Evolutionary conservation across 169 alveolate genomes (phyloP).

Genomic region (Plasmodium malariae): DNA sequence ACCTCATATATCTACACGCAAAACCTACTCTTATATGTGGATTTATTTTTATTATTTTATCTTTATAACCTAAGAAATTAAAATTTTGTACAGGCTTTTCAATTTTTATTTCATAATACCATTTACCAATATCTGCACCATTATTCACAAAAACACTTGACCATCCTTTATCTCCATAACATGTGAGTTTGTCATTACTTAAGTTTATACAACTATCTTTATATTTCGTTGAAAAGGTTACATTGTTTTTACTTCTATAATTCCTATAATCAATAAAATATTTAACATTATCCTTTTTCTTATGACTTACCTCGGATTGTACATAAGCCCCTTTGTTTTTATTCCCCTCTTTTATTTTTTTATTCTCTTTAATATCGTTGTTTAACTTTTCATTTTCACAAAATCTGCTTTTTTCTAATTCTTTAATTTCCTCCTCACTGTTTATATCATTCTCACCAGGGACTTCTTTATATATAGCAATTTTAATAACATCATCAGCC

Average conservation of each 20-base stretch:
- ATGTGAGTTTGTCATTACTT: slow-evolving; percentile 69
- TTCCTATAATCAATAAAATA: slow-evolving; percentile 60
- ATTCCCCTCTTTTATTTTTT: background rate
- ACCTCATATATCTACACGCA: slow-evolving; percentile 90
- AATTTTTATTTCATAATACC: slow-evolving; percentile 84
- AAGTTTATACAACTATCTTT: slow-evolving; percentile 57
- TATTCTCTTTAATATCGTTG: background rate
- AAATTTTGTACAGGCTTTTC: slow-evolving; percentile 66
- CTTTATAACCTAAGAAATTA: slow-evolving; percentile 58
- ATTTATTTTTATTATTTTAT: slow-evolving; percentile 25
- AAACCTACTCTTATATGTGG: slow-evolving; percentile 87
- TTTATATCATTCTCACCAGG: slow-evolving; percentile 1
- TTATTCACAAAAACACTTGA: slow-evolving; percentile 74
- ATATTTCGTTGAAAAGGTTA: slow-evolving; percentile 68
- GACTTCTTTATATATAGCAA: background rate
- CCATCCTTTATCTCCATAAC: slow-evolving; percentile 78
- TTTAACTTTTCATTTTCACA: background rate
- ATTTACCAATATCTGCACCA: slow-evolving; percentile 67
- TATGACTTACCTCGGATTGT: slow-evolving; percentile 7
- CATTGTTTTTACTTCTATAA: slow-evolving; percentile 48
- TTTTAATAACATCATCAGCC: background rate
- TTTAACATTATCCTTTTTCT: slow-evolving; percentile 49
- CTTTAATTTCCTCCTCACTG: background rate
- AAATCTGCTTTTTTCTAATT: background rate
- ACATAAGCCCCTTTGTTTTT: background rate